Percentiles rank a stretch among this genome's conserved stretches.
These are phyloP conservation scores for Suillus decipiens DNA, from an alignment of 768 basidiomycete species.

Conservation along the genomic window DNA sequence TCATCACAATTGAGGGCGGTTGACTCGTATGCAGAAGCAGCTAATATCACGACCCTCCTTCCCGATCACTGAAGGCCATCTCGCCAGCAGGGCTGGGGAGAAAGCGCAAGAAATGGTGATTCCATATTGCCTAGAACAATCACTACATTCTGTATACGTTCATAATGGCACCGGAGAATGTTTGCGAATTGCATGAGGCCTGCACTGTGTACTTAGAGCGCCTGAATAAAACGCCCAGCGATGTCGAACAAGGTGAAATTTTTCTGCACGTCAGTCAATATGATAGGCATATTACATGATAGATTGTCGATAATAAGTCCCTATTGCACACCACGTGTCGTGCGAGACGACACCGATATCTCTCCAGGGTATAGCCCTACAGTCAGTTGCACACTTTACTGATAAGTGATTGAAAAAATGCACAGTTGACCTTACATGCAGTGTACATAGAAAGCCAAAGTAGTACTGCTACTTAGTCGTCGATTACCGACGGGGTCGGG, in stretches of 20 bases:
- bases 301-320: background rate
- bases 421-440: background rate
- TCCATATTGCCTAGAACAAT: background rate
- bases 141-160: background rate
- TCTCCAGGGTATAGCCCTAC: background rate
- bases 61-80: constrained; percentile 5
- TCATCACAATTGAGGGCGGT: constrained; percentile 24
- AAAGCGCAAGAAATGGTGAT: background rate
- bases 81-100: background rate
- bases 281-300: background rate
- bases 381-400: too few relatives aligned
- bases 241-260: background rate
- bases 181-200: background rate
- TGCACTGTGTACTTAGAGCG: background rate
- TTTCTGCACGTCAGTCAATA: background rate
- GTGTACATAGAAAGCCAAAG: background rate
- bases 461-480: background rate
- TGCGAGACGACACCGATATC: background rate
- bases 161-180: background rate
- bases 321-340: background rate
- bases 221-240: background rate
- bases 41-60: constrained; percentile 20
- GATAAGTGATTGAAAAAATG: background rate
- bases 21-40: constrained; percentile 20
- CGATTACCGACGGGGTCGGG: too few relatives aligned